Conservation (phyloP, 495 filamentous ascomycete species). For the Xylaria scruposa region DNA sequence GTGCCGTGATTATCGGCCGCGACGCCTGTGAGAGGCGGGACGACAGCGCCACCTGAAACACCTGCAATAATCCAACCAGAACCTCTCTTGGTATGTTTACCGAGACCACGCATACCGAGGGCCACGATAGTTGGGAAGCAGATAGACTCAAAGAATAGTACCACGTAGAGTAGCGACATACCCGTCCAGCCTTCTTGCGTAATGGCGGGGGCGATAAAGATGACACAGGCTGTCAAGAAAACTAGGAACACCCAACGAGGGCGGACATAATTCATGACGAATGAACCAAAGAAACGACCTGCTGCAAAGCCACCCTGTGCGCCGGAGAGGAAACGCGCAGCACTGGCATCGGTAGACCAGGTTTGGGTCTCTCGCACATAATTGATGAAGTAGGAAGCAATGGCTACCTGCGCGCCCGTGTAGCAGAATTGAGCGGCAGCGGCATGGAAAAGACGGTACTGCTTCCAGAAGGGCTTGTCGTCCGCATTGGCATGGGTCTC, state of each 20-base stretch:
- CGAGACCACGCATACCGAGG: constrained; percentile 70
- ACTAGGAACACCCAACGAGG: constrained; percentile 59
- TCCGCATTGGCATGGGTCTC: constrained; percentile 48
- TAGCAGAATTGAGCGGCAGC: constrained; percentile 75
- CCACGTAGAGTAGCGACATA: constrained; percentile 65
- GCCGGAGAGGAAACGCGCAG: constrained; percentile 60
- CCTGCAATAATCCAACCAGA: constrained; percentile 67
- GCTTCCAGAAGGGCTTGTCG: constrained; percentile 62
- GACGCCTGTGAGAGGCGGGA: constrained; percentile 67
- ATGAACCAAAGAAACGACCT: constrained; percentile 66
- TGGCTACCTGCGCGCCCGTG: constrained; percentile 70
- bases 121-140: constrained; percentile 76
- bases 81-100: constrained; percentile 72
- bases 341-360: constrained; percentile 30
- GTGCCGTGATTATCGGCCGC: constrained; percentile 57
- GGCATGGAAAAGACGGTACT: constrained; percentile 72
- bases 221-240: constrained; percentile 58
- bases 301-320: constrained; percentile 71
- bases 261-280: constrained; percentile 57
- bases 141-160: constrained; percentile 71
- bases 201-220: constrained; percentile 66
- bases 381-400: constrained; percentile 60
- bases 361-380: constrained; percentile 44
- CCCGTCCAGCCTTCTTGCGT: constrained; percentile 57
- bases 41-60: constrained; percentile 68